Evolutionary conservation across 345 rosid species (phyloP).

Genomic region (Adansonia digitata): DNA sequence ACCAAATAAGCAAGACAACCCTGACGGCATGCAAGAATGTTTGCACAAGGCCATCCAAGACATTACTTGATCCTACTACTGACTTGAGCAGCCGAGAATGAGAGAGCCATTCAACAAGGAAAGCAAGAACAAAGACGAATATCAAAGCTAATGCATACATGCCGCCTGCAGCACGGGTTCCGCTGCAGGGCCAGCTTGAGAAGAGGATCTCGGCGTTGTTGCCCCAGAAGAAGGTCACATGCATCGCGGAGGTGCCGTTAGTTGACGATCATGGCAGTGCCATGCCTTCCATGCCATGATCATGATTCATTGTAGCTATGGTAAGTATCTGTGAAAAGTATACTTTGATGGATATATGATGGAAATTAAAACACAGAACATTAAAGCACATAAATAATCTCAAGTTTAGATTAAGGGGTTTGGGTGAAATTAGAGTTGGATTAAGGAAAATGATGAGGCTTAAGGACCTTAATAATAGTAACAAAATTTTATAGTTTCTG

Average conservation of each 20-base stretch:
- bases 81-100: constrained; percentile 18
- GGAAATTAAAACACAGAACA: not conserved
- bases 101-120: constrained; percentile 31
- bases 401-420: not conserved
- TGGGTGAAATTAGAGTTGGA: not conserved
- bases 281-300: constrained; percentile 17
- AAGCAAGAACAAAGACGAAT: constrained; percentile 23
- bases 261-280: not conserved
- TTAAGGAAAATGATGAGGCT: not conserved
- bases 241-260: constrained; percentile 22
- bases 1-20: constrained; percentile 29
- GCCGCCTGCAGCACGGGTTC: constrained; percentile 10
- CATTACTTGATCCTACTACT: not conserved
- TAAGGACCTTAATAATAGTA: not conserved
- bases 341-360: not conserved
- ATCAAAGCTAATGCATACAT: constrained; percentile 37
- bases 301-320: not conserved
- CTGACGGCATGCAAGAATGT: constrained; percentile 22
- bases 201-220: constrained; percentile 31
- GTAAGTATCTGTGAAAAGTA: not conserved
- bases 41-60: constrained; percentile 20
- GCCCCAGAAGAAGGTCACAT: constrained; percentile 48
- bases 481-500: not conserved
- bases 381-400: not conserved
- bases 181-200: constrained; percentile 38